phyloP scores from a whole-genome alignment of 2,329 filamentous ascomycete genomes.

The Ophiocordyceps camponoti-saundersi region DNA sequence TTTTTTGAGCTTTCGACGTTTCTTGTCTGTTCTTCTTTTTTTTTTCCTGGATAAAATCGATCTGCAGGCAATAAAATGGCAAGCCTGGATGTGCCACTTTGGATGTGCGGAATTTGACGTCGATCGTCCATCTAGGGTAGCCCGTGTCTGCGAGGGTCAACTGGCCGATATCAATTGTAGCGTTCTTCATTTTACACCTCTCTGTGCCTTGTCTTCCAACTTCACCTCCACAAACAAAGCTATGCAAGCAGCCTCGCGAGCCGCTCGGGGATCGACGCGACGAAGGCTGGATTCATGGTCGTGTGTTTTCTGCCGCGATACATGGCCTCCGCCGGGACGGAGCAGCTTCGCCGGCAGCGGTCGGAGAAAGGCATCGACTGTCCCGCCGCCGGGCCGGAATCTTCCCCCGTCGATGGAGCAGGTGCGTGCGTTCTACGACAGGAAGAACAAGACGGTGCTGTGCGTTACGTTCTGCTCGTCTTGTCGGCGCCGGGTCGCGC shows the following conservation, averaged over 20 bases:
- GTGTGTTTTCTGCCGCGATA: conserved; percentile 20
- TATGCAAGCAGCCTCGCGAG: conserved; percentile 23
- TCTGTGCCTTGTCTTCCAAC: background rate
- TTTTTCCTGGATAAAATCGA: no score
- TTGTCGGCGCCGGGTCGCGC: conserved; percentile 1
- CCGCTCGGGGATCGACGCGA: conserved; percentile 14
- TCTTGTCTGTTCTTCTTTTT: background rate
- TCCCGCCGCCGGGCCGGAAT: conserved; percentile 8
- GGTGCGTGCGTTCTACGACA: conserved; percentile 44
- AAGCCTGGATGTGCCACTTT: background rate
- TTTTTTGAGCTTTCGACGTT: background rate
- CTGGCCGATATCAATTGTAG: background rate
- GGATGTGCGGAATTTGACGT: background rate
- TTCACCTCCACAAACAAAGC: background rate
- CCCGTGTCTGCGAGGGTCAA: background rate
- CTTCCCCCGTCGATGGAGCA: conserved; percentile 36
- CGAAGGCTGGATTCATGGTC: conserved; percentile 14
- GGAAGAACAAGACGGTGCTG: conserved; percentile 47
- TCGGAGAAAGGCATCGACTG: conserved; percentile 16
- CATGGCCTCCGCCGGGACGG: conserved; percentile 11
- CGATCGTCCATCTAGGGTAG: background rate
- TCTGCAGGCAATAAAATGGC: no score
- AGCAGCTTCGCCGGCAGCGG: conserved; percentile 8
- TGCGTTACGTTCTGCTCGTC: conserved; percentile 7
- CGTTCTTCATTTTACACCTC: background rate